Conservation (phyloP, 2,329 filamentous ascomycete species). For the Aureobasidium pullulans region DNA sequence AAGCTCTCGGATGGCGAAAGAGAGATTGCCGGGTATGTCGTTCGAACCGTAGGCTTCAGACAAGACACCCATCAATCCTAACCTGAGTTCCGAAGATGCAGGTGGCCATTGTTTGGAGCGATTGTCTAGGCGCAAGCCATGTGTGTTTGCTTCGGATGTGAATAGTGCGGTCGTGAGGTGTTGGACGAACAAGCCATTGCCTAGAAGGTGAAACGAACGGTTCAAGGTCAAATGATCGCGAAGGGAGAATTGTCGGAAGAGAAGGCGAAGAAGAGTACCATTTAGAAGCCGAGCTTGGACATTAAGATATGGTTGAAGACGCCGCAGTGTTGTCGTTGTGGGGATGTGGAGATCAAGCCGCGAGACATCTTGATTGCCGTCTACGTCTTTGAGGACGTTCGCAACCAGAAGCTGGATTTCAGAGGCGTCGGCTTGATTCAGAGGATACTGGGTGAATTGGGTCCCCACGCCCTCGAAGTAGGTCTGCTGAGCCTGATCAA, state of each 20-base stretch:
- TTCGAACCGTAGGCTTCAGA: constrained; percentile 59
- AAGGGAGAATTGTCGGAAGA: constrained; percentile 69
- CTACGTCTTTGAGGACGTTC: neutral
- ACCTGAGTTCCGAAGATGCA: constrained; percentile 82
- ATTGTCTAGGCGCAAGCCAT: constrained; percentile 73
- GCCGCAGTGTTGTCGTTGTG: neutral
- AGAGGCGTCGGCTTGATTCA: neutral
- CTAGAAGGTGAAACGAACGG: constrained; percentile 72
- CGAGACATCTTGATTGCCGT: neutral
- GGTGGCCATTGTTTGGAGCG: constrained; percentile 72
- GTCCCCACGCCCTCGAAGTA: neutral
- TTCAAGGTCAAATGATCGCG: constrained; percentile 67
- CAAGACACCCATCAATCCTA: constrained; percentile 80
- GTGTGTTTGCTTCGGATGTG: constrained; percentile 68
- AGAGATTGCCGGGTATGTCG: constrained; percentile 38
- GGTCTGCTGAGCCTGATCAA: constrained; percentile 53
- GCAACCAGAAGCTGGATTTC: neutral
- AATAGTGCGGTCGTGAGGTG: constrained; percentile 78
- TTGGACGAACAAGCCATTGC: constrained; percentile 75
- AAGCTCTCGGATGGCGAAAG: constrained; percentile 78
- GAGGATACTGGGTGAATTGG: neutral
- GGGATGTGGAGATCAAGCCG: neutral
- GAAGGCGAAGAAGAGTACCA: constrained; percentile 63
- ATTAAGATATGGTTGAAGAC: constrained; percentile 34
- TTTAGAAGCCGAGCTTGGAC: constrained; percentile 73